These are phyloP conservation scores for Eutrema heterophyllum DNA, from an alignment of 345 rosid genomes.

Conservation along the genomic window DNA sequence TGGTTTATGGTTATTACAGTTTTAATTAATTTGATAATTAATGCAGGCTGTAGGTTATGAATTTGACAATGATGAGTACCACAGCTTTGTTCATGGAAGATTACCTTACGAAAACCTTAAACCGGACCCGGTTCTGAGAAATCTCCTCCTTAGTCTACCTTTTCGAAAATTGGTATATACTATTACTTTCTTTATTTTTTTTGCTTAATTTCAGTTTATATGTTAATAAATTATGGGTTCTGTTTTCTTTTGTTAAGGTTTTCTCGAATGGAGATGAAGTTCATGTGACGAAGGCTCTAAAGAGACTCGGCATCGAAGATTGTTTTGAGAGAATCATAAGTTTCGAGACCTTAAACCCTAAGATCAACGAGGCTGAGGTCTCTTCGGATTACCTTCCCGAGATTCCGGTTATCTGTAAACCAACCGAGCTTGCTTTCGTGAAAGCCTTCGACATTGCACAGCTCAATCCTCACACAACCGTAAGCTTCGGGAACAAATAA, in stretches of 20 bases:
- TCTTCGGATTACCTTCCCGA: constrained; percentile 39
- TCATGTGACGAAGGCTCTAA: constrained; percentile 61
- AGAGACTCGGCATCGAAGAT: constrained; percentile 74
- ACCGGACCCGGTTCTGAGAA: constrained; percentile 73
- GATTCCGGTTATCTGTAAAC: constrained; percentile 76
- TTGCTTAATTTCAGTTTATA: background rate
- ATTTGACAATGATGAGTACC: constrained; percentile 75
- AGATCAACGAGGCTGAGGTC: constrained; percentile 26
- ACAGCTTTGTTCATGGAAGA: constrained; percentile 75
- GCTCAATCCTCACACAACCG: constrained; percentile 71
- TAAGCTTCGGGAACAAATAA: constrained; percentile 20
- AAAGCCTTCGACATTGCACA: constrained; percentile 57
- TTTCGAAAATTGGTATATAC: constrained; percentile 58
- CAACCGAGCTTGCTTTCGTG: constrained; percentile 58
- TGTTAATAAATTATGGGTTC: background rate
- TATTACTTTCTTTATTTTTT: background rate
- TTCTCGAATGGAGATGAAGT: constrained; percentile 83
- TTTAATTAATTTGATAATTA: background rate
- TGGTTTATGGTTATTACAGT: background rate
- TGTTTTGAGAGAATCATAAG: constrained; percentile 90
- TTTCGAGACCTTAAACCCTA: constrained; percentile 81
- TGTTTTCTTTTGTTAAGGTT: constrained; percentile 36
- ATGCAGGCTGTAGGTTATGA: constrained; percentile 81
- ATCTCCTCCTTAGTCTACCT: constrained; percentile 60
- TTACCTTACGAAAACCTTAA: constrained; percentile 75